Conservation (phyloP, 805 yeast genomes). For the Saturnispora gosingensis region DNA sequence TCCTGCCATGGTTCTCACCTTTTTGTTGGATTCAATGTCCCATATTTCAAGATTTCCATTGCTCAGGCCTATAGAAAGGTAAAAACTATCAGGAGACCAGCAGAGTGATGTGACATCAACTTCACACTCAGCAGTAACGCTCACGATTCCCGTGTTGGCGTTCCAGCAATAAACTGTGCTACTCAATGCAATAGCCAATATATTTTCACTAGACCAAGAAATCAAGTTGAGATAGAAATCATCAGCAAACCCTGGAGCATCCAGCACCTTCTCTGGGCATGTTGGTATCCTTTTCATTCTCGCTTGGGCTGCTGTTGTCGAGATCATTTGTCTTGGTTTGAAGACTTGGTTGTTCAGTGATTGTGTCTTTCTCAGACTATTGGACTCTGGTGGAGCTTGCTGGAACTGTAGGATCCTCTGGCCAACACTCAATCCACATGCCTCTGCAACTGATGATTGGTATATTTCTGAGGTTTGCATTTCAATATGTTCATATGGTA, state of each 20-base stretch:
- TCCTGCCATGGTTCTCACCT: constrained; percentile 69
- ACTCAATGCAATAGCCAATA: constrained; percentile 82
- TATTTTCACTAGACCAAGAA: constrained; percentile 78
- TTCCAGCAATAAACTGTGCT: constrained; percentile 86
- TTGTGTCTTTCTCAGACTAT: constrained; percentile 15
- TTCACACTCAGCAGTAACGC: constrained; percentile 49
- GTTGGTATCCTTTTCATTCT: constrained; percentile 72
- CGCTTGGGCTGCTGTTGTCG: constrained; percentile 46
- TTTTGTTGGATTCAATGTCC: constrained; percentile 76
- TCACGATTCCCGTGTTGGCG: constrained; percentile 73
- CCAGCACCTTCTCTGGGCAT: constrained; percentile 86
- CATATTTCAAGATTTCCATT: constrained; percentile 86
- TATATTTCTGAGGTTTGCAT: constrained; percentile 49
- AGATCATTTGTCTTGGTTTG: constrained; percentile 19
- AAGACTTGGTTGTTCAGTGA: constrained; percentile 13
- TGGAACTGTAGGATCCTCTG: constrained; percentile 79
- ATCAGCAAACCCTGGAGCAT: constrained; percentile 91
- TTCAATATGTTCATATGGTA: constrained; percentile 46
- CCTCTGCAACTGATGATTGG: constrained; percentile 81
- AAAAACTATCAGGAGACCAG: constrained; percentile 90
- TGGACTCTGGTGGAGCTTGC: constrained; percentile 69
- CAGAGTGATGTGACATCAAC: constrained; percentile 57
- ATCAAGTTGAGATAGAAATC: constrained; percentile 84
- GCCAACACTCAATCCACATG: constrained; percentile 81
- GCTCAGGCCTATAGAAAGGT: constrained; percentile 72